phyloP scores from a whole-genome alignment of 2,329 filamentous ascomycete genomes.

The Diaporthe batatas region DNA sequence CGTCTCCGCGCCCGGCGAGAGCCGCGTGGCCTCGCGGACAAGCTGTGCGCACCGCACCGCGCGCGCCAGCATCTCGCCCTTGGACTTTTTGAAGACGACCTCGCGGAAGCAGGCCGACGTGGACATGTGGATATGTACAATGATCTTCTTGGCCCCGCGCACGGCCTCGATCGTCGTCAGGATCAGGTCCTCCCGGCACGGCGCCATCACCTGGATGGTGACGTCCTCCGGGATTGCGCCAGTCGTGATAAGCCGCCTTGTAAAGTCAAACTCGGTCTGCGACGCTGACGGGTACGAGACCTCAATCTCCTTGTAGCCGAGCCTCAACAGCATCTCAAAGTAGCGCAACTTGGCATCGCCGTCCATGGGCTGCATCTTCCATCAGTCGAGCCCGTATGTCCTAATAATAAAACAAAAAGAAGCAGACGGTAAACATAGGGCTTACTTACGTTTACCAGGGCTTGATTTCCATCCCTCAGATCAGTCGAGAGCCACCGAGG shows the following conservation, averaged over 20 bases:
- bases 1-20: neutral
- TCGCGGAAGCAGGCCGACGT: slow-evolving; percentile 92
- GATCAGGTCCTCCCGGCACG: slow-evolving; percentile 93
- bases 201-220: slow-evolving; percentile 90
- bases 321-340: slow-evolving; percentile 91
- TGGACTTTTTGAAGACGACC: neutral
- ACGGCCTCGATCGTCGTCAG: slow-evolving; percentile 89
- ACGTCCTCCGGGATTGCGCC: slow-evolving; percentile 89
- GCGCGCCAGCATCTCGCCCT: neutral
- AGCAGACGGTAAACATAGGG: too few species aligned
- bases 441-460: too few species aligned
- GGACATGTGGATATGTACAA: slow-evolving; percentile 95
- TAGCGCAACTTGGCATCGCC: slow-evolving; percentile 95
- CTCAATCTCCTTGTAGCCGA: slow-evolving; percentile 98
- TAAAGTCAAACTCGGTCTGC: slow-evolving; percentile 96
- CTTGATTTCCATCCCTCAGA: slow-evolving; percentile 93
- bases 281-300: slow-evolving; percentile 96
- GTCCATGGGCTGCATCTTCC: slow-evolving; percentile 92
- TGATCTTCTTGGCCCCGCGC: slow-evolving; percentile 89
- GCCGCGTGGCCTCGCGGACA: neutral
- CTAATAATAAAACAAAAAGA: too few species aligned
- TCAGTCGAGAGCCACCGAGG: slow-evolving; percentile 93
- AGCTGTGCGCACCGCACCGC: neutral
- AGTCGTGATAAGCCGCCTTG: slow-evolving; percentile 85
- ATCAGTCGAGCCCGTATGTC: too few species aligned